Evolutionary conservation across 345 rosid species (phyloP).

Genomic region (Rhodamnia rubescens): DNA sequence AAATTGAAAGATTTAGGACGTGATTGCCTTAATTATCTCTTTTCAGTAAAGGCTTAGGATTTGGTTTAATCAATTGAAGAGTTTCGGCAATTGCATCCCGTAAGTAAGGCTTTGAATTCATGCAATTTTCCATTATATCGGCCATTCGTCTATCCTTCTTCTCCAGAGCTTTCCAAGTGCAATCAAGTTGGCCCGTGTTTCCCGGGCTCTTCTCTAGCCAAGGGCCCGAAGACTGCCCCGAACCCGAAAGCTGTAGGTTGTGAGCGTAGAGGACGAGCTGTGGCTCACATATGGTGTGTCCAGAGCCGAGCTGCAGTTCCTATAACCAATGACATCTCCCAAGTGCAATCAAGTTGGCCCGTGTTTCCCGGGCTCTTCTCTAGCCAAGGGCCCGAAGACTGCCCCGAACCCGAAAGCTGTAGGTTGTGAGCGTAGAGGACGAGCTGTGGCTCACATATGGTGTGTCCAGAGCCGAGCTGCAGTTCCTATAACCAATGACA

Average conservation of each 20-base stretch:
- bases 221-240: fast-evolving
- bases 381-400: too few species aligned
- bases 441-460: too few species aligned
- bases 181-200: not conserved
- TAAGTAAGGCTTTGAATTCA: not conserved
- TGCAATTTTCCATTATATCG: not conserved
- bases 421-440: too few species aligned
- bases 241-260: not conserved
- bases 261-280: fast-evolving
- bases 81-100: not conserved
- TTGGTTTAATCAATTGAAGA: not conserved
- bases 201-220: not conserved
- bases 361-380: too few species aligned
- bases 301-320: not conserved
- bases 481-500: too few species aligned
- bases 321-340: not conserved
- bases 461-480: too few species aligned
- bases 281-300: not conserved
- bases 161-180: not conserved
- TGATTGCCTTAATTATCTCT: not conserved
- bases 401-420: too few species aligned
- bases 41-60: not conserved
- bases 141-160: not conserved
- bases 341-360: too few species aligned
- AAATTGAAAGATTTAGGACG: not conserved